phyloP scores from a whole-genome alignment of 2,329 filamentous ascomycete species.

The Endothia cerciana region DNA sequence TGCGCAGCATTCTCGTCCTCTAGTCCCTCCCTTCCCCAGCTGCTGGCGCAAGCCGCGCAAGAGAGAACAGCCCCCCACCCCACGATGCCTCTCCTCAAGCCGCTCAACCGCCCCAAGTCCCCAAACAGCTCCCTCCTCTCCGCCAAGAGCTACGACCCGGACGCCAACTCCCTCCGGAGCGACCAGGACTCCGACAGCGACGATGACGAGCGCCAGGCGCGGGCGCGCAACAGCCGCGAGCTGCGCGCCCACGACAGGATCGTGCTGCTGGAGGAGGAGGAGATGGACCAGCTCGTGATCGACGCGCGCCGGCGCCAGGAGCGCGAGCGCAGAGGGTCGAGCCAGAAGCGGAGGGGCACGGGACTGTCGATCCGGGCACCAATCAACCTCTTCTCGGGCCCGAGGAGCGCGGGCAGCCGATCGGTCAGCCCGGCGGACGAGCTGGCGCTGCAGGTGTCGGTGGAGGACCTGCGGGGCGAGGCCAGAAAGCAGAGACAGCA shows the following conservation, averaged over 20 bases:
- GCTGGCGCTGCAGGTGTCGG: conserved; percentile 41
- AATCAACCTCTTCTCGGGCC: conserved; percentile 47
- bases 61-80: background rate
- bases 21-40: conserved; percentile 15
- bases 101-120: conserved; percentile 27
- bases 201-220: conserved; percentile 69
- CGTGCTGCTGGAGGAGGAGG: conserved; percentile 77
- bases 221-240: conserved; percentile 70
- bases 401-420: conserved; percentile 41
- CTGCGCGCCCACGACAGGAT: conserved; percentile 70
- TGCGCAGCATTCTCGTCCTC: conserved; percentile 14
- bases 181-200: conserved; percentile 79
- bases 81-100: conserved; percentile 29
- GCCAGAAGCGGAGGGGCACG: conserved; percentile 36
- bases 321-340: conserved; percentile 48
- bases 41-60: conserved; percentile 26
- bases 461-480: conserved; percentile 53
- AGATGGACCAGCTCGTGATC: conserved; percentile 64
- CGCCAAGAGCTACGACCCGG: conserved; percentile 68
- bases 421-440: conserved; percentile 45
- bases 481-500: conserved; percentile 54
- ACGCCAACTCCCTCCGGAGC: conserved; percentile 68
- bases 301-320: conserved; percentile 52
- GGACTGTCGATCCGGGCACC: conserved; percentile 56
- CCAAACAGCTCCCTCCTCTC: conserved; percentile 57